phyloP scores from a whole-genome alignment of 805 yeast genomes.

The Myxozyma sirexii region DNA sequence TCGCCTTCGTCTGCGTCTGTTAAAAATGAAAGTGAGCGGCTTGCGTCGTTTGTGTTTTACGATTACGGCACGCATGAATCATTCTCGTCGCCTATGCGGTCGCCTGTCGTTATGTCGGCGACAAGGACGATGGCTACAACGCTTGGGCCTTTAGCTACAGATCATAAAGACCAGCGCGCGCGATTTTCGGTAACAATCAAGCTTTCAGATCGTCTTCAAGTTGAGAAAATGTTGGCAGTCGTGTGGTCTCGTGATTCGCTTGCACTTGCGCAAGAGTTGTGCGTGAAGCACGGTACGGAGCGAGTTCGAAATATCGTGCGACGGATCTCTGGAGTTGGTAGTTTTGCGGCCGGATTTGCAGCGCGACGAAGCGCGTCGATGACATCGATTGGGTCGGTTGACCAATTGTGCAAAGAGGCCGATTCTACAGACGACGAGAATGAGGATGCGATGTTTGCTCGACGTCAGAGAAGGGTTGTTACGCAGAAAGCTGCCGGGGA shows the following conservation, averaged over 20 bases:
- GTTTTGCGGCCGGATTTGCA: slow-evolving; percentile 10
- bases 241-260: slow-evolving; percentile 22
- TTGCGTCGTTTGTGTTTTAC: background rate
- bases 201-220: slow-evolving; percentile 14
- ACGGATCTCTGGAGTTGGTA: slow-evolving; percentile 13
- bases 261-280: slow-evolving; percentile 16
- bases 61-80: background rate
- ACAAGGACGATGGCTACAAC: background rate
- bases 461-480: background rate
- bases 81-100: background rate
- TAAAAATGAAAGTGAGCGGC: background rate
- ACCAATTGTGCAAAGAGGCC: background rate
- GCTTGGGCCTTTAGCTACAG: background rate
- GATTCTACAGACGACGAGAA: background rate
- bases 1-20: background rate
- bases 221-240: slow-evolving; percentile 5
- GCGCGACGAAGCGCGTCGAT: slow-evolving; percentile 1
- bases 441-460: background rate
- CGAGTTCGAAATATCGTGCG: slow-evolving; percentile 3
- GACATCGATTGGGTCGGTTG: slow-evolving; percentile 2
- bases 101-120: background rate
- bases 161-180: background rate
- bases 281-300: background rate
- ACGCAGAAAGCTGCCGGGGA: background rate
- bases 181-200: slow-evolving; percentile 19